Percentiles rank a stretch among this genome's conserved stretches.
phyloP scores from a whole-genome alignment of 2,329 filamentous ascomycete species.

The Lasiodiplodia gonubiensis region DNA sequence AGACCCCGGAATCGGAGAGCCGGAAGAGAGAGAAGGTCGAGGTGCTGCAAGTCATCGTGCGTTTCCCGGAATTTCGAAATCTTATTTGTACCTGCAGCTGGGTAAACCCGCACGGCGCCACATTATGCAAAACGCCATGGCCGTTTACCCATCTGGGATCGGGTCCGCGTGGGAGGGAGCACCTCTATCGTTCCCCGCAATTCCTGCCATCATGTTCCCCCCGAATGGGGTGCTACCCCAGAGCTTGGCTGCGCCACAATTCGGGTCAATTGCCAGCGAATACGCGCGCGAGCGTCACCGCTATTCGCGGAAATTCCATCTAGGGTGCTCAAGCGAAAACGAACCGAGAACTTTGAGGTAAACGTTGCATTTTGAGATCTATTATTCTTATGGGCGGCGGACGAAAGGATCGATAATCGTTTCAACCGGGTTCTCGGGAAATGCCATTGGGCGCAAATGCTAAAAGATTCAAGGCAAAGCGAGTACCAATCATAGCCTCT shows the following conservation, averaged over 20 bases:
- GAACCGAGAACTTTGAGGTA: background rate
- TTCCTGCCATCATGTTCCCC: background rate
- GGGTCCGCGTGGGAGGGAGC: background rate
- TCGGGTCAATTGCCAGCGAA: conserved; percentile 19
- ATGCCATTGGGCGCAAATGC: background rate
- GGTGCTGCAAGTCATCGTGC: conserved; percentile 8
- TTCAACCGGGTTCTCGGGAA: background rate
- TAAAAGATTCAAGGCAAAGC: background rate
- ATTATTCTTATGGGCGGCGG: background rate
- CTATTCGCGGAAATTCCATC: conserved; percentile 14
- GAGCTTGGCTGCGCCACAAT: conserved; percentile 18
- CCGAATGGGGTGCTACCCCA: conserved; percentile 1
- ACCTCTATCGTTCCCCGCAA: conserved; percentile 13
- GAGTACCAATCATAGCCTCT: background rate
- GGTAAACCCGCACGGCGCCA: background rate
- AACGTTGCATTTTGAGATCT: background rate
- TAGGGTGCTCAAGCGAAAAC: background rate
- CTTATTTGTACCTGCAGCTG: conserved; percentile 22
- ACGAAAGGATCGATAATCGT: background rate
- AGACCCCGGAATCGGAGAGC: too few species aligned
- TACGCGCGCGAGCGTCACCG: conserved; percentile 5
- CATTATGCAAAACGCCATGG: background rate
- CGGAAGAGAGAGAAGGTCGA: background rate
- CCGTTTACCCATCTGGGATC: background rate
- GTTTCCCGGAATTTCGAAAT: background rate